A percentile compares a stretch with the other conserved stretches of the same genome.
These are phyloP conservation scores for Clonostachys byssicola DNA, from an alignment of 2,329 filamentous ascomycete species.

Conservation along the genomic window DNA sequence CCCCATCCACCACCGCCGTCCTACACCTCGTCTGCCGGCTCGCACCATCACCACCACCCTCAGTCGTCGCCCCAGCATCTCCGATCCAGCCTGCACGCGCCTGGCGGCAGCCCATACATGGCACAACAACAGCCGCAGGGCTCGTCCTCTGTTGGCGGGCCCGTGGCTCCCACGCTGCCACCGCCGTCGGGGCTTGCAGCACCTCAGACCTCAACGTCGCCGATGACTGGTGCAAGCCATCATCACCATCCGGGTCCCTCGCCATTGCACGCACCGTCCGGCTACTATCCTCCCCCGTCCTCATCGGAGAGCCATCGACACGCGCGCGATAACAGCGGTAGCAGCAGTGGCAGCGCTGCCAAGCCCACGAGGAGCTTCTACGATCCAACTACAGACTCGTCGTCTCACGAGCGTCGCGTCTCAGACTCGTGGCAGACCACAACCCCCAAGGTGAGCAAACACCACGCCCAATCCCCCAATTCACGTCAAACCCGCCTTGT, in stretches of 20 bases:
- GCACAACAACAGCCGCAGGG: conserved; percentile 20
- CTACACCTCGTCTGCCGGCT: conserved; percentile 17
- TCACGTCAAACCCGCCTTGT: too few species aligned
- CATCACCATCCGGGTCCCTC: conserved; percentile 25
- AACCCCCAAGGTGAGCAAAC: conserved; percentile 41
- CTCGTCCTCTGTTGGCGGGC: conserved; percentile 13
- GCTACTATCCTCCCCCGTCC: conserved; percentile 29
- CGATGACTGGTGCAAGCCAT: conserved; percentile 7
- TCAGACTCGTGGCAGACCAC: conserved; percentile 43
- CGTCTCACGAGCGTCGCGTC: conserved; percentile 38
- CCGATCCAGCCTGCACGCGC: neutral
- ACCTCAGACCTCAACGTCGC: conserved; percentile 3
- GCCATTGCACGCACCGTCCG: conserved; percentile 36
- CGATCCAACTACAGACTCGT: conserved; percentile 46
- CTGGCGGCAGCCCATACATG: conserved; percentile 26
- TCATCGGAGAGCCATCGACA: conserved; percentile 12
- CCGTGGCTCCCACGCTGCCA: conserved; percentile 21
- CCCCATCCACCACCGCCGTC: conserved; percentile 19
- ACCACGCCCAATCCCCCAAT: neutral
- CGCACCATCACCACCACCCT: conserved; percentile 17
- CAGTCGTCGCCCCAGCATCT: conserved; percentile 21
- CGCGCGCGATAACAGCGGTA: conserved; percentile 24
- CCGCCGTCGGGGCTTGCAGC: conserved; percentile 15
- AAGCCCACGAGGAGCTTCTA: conserved; percentile 29
- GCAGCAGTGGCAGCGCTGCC: neutral